These are phyloP conservation scores for Hypoxylon trugodes DNA, from an alignment of 495 filamentous ascomycete species.

Conservation along the genomic window DNA sequence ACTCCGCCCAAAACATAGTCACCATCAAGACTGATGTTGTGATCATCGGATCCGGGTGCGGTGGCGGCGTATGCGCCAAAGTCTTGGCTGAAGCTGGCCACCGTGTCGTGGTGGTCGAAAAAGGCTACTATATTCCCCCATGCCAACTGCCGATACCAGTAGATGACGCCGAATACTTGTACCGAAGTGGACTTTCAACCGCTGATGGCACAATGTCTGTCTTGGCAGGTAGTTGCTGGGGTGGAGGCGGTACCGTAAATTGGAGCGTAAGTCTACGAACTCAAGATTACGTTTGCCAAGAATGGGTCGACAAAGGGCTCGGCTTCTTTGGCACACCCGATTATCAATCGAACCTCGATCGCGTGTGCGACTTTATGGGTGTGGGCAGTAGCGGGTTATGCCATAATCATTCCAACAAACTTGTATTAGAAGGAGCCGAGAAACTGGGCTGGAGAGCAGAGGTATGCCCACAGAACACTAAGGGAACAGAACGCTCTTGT, in stretches of 20 bases:
- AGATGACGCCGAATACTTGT: conserved; percentile 62
- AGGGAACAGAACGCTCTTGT: too few relatives aligned
- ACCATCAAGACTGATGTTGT: conserved; percentile 76
- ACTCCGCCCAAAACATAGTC: too few relatives aligned
- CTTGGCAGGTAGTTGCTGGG: conserved; percentile 70
- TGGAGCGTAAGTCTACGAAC: conserved; percentile 80
- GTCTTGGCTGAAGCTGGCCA: conserved; percentile 75
- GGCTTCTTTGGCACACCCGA: conserved; percentile 71
- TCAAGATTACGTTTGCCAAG: conserved; percentile 71
- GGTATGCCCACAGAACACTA: conserved; percentile 74
- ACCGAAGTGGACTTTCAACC: conserved; percentile 57
- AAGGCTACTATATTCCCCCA: conserved; percentile 68
- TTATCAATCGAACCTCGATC: conserved; percentile 73
- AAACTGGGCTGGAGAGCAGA: conserved; percentile 72
- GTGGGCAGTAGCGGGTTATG: conserved; percentile 69
- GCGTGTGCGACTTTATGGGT: conserved; percentile 56
- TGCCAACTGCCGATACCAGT: conserved; percentile 70
- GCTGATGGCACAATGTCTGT: conserved; percentile 69
- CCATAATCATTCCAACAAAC: conserved; percentile 70
- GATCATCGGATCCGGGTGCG: conserved; percentile 79
- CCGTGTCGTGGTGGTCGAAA: conserved; percentile 75
- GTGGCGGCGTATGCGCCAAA: conserved; percentile 76
- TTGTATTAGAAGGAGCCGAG: conserved; percentile 71
- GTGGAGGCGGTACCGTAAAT: conserved; percentile 79
- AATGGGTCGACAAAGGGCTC: conserved; percentile 73